Conservation (phyloP, 768 basidiomycete species). For the Boletus eberwhitei region DNA sequence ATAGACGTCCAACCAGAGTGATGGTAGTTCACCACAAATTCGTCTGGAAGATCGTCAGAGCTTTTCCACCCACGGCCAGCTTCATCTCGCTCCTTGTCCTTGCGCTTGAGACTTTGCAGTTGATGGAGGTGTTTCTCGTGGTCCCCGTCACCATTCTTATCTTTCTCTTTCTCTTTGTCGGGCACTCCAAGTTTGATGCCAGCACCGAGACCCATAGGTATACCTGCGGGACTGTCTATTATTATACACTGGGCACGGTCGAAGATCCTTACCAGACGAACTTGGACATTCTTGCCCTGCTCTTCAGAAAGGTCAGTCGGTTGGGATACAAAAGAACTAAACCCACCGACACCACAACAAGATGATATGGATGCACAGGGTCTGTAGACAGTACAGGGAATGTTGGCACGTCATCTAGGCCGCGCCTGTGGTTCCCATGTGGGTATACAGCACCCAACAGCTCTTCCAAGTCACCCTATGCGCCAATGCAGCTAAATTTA, state of each 20-base stretch:
- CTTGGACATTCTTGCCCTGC: conserved; percentile 82
- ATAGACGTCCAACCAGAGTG: conserved; percentile 68
- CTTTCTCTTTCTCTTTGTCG: conserved; percentile 39
- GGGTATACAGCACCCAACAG: conserved; percentile 60
- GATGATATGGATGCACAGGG: conserved; percentile 65
- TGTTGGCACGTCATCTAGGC: conserved; percentile 21
- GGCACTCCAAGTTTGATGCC: conserved; percentile 67
- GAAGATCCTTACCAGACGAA: conserved; percentile 48
- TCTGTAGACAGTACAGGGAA: conserved; percentile 52
- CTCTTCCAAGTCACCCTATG: conserved; percentile 69
- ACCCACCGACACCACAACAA: conserved; percentile 66
- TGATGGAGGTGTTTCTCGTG: conserved; percentile 32
- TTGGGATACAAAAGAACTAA: neutral
- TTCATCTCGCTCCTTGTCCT: conserved; percentile 39
- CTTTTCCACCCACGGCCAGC: conserved; percentile 31
- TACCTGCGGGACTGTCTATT: conserved; percentile 41
- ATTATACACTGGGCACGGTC: neutral
- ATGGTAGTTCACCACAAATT: conserved; percentile 28
- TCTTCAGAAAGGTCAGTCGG: conserved; percentile 33
- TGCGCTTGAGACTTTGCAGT: conserved; percentile 29
- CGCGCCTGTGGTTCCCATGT: conserved; percentile 30
- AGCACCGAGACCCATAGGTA: conserved; percentile 76
- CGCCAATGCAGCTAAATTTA: conserved; percentile 1
- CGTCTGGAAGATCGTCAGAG: conserved; percentile 35
- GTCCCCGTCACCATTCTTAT: conserved; percentile 30